Conservation (phyloP, 2,329 filamentous ascomycete species). For the Claviceps sp. region DNA sequence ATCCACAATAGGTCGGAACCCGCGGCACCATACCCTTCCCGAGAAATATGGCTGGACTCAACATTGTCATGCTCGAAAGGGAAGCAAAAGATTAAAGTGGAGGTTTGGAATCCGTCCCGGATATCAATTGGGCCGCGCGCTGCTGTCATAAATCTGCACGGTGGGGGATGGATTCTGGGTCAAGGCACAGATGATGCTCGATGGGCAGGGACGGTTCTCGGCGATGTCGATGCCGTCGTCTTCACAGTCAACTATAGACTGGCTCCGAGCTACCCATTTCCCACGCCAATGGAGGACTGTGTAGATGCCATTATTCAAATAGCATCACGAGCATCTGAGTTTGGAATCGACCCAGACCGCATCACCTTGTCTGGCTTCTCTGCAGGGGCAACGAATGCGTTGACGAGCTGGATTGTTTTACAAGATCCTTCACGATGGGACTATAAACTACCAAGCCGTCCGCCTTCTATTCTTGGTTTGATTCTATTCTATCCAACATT, state of each 20-base stretch:
- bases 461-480: slow-evolving; percentile 36
- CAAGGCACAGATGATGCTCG: slow-evolving; percentile 49
- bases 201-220: slow-evolving; percentile 41
- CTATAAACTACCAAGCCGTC: slow-evolving; percentile 24
- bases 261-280: slow-evolving; percentile 51
- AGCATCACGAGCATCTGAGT: slow-evolving; percentile 38
- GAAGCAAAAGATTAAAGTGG: slow-evolving; percentile 29
- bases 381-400: slow-evolving; percentile 43
- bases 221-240: slow-evolving; percentile 41
- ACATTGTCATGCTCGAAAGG: slow-evolving; percentile 24
- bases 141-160: slow-evolving; percentile 52
- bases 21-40: slow-evolving; percentile 23
- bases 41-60: slow-evolving; percentile 28
- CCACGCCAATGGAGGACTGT: slow-evolving; percentile 50
- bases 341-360: slow-evolving; percentile 41
- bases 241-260: slow-evolving; percentile 57
- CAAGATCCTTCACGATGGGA: slow-evolving; percentile 28
- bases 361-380: slow-evolving; percentile 52
- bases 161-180: slow-evolving; percentile 53
- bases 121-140: slow-evolving; percentile 26
- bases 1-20: slow-evolving; percentile 28
- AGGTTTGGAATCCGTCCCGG: slow-evolving; percentile 30
- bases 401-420: slow-evolving; percentile 33
- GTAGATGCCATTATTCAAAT: slow-evolving; percentile 52
- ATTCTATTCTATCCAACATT: slow-evolving; percentile 49